Evolutionary conservation across 2,329 filamentous ascomycete species (phyloP), one percentile per base, ranked within the genome.

Genomic region (Fusarium goolgardi): DNA sequence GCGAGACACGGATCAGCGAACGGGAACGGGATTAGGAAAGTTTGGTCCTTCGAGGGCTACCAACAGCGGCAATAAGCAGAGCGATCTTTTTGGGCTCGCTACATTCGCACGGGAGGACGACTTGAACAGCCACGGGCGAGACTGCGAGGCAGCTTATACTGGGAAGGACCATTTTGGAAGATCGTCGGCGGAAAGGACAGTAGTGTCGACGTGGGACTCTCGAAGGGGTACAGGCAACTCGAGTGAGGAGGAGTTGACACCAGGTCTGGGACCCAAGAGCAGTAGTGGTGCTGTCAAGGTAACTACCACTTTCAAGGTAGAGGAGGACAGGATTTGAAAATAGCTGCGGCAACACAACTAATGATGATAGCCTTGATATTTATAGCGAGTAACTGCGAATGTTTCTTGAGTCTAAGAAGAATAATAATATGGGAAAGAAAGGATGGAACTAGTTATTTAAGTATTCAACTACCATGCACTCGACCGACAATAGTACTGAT

Each of bases 51-150:
- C 59, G 25, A 62, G 40, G 55, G 56, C 16, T 6, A 68, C 63
- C 5, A 59, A 65, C 59, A 52, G 37, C 57, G 32, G 46, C 32
- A 60, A 63, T 55, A 47, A 63, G 43, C 65, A 70, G 27, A 45
- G 56, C 49, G 63, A 73, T 21, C 72, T 71, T 35, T 76, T 75
- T 43, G 73, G 72, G 44, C 73, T 76, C 44, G 68, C 72, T 21
- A 75, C 74, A 40, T 75, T 76, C 63, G 58, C 72, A 64, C 39
- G 68, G 39, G 61, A 73, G 41, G 72, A 74, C 39, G 65, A 75
- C 35, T 43, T 61, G 50, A 20, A 69, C 43, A 41, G 64, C 62
- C n/a, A 67, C 68, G 46, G 66, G 61, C 44, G 63, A 60, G 59
- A 65, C 55, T 39, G 66, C 56, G 56, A 71, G 50, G 56, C 58